phyloP scores from a whole-genome alignment of 768 basidiomycete species.

The Leccinum rimulosum region DNA sequence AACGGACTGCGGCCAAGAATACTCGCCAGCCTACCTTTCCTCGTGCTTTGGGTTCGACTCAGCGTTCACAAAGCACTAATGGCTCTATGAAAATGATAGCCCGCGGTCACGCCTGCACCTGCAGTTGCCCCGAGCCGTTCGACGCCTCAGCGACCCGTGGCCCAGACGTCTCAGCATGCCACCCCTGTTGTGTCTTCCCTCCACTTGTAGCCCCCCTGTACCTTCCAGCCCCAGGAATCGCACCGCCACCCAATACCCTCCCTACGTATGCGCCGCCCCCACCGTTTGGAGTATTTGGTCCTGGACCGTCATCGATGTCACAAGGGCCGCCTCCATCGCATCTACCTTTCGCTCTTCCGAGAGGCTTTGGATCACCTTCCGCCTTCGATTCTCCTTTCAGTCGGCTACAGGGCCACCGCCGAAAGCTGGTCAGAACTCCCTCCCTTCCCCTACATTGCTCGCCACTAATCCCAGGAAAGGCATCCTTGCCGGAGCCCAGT shows the following conservation, averaged over 20 bases:
- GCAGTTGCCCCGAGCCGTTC: conserved; percentile 36
- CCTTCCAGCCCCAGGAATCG: conserved; percentile 38
- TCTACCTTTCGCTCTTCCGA: conserved; percentile 52
- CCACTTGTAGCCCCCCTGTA: conserved; percentile 50
- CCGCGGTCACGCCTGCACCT: conserved; percentile 28
- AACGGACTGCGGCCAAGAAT: conserved; percentile 48
- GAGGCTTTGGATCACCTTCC: conserved; percentile 49
- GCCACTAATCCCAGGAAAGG: conserved; percentile 47
- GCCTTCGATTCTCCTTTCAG: conserved; percentile 52
- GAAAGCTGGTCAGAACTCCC: conserved; percentile 33
- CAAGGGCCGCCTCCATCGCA: conserved; percentile 44
- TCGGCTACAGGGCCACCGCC: conserved; percentile 50
- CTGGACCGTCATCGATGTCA: conserved; percentile 41
- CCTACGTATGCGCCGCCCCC: conserved; percentile 57
- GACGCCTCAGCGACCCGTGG: conserved; percentile 36
- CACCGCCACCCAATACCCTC: conserved; percentile 42
- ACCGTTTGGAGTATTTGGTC: conserved; percentile 49
- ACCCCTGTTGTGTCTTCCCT: conserved; percentile 47
- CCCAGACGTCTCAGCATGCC: conserved; percentile 42
- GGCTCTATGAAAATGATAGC: conserved; percentile 58
- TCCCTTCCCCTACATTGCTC: conserved; percentile 39
- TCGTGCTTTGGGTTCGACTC: conserved; percentile 48
- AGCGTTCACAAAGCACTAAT: conserved; percentile 46
- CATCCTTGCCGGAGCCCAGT: conserved; percentile 42
- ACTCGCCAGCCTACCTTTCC: conserved; percentile 51